Evolutionary conservation across 2,329 filamentous ascomycete genomes (phyloP).

Genomic region (Cladorrhinum sp.): DNA sequence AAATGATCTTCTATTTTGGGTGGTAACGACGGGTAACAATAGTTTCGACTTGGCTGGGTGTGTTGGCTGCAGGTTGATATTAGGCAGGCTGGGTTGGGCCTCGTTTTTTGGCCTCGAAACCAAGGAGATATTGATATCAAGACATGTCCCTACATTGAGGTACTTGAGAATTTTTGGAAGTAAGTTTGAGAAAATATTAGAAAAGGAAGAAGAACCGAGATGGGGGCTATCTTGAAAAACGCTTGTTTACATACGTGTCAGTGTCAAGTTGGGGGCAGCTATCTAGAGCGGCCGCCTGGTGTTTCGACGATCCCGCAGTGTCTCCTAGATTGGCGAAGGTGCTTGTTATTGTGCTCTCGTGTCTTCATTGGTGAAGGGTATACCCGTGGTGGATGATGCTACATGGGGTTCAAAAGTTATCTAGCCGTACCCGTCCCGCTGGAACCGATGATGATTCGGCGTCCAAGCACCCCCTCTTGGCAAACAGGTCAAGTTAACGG

Average conservation of each 20-base stretch:
- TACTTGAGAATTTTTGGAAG: background rate
- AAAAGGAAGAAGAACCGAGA: background rate
- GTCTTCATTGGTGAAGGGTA: background rate
- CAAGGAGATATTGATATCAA: background rate
- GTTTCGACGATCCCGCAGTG: background rate
- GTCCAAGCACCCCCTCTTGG: background rate
- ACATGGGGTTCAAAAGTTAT: background rate
- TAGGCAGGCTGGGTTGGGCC: background rate
- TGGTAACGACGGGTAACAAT: background rate
- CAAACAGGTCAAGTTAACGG: background rate
- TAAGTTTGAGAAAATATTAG: background rate
- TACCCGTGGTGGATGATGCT: background rate
- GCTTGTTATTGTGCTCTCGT: background rate
- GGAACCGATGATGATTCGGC: background rate
- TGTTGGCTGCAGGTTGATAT: background rate
- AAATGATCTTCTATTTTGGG: background rate
- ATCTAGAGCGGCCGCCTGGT: background rate
- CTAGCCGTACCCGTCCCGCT: background rate
- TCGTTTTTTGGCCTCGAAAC: background rate
- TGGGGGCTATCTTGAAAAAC: background rate
- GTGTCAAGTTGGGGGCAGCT: background rate
- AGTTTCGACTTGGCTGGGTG: background rate
- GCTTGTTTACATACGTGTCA: background rate
- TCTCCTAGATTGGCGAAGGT: background rate
- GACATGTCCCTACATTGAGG: background rate